These are phyloP conservation scores for Graphilbum ipis-grandicollis DNA, from an alignment of 2,329 filamentous ascomycete genomes.

Conservation along the genomic window DNA sequence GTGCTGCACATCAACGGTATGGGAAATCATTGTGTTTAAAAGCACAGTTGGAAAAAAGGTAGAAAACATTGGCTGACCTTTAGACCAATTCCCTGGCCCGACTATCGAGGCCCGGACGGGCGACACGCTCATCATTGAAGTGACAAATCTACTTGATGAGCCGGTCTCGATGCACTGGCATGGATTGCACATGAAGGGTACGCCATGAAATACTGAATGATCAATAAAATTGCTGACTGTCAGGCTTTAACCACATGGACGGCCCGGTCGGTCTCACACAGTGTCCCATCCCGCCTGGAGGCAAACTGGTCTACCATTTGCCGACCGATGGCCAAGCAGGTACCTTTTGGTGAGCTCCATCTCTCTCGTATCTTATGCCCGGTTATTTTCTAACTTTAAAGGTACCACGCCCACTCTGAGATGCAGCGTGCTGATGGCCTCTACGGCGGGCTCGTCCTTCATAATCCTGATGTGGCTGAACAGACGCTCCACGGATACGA, in stretches of 20 bases:
- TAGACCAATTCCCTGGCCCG: conserved; percentile 26
- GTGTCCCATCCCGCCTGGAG: conserved; percentile 45
- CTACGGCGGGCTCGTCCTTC: conserved; percentile 42
- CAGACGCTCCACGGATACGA: conserved; percentile 36
- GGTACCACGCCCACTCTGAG: conserved; percentile 48
- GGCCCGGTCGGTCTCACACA: conserved; percentile 50
- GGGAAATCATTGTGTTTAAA: no score
- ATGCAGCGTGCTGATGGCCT: conserved; percentile 55
- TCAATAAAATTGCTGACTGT: no score
- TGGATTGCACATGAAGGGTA: conserved; percentile 20
- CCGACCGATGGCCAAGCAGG: conserved; percentile 9
- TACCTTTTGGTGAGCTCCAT: conserved; percentile 28
- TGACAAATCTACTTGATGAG: conserved; percentile 23
- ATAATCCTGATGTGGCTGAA: conserved; percentile 37
- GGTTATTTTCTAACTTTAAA: neutral
- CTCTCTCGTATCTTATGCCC: no score
- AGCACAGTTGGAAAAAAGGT: neutral
- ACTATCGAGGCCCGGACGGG: conserved; percentile 28
- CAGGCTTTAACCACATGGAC: conserved; percentile 40
- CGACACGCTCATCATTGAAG: conserved; percentile 23
- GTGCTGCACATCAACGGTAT: conserved; percentile 31
- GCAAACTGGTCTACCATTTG: conserved; percentile 38
- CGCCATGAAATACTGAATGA: no score
- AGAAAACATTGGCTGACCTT: neutral
- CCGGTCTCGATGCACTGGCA: conserved; percentile 27